Conservation (phyloP, 2,329 filamentous ascomycete species). For the Alternaria sp. region DNA sequence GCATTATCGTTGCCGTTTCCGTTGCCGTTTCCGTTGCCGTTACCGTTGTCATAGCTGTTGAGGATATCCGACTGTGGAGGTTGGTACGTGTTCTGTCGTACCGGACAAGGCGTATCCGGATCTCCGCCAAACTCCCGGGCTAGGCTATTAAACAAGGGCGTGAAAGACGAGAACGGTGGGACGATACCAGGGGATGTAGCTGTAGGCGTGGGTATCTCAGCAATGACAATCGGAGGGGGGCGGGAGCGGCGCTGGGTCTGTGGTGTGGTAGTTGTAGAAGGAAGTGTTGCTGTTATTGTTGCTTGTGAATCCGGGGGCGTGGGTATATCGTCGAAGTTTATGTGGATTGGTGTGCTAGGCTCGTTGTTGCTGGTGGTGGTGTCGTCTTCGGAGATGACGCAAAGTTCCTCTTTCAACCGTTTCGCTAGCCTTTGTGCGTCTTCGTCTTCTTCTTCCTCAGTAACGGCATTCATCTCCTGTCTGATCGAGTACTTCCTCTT, state of each 20-base stretch:
- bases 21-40: not conserved
- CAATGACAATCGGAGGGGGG: conserved; percentile 1
- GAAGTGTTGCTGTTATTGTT: not conserved
- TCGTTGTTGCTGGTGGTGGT: too few species aligned
- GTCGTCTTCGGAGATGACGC: not conserved
- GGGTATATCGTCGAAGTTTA: not conserved
- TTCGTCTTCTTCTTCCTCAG: not conserved
- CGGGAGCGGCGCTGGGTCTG: not conserved
- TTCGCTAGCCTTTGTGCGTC: not conserved
- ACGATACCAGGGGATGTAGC: not conserved
- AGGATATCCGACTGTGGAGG: not conserved
- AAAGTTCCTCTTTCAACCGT: not conserved
- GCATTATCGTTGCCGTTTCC: not conserved
- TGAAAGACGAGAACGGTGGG: not conserved
- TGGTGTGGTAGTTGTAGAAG: not conserved
- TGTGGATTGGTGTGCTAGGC: not conserved
- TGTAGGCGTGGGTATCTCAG: not conserved
- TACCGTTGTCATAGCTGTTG: not conserved
- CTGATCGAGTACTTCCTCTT: conserved; percentile 12
- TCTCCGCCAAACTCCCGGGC: not conserved
- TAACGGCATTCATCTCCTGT: not conserved
- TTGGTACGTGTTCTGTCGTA: not conserved
- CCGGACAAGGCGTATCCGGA: not conserved
- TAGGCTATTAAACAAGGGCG: not conserved
- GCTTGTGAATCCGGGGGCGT: not conserved